Base-by-base conservation (phyloP, 108 stramenopile genomes). In the Epipyxis sp. region DNA sequence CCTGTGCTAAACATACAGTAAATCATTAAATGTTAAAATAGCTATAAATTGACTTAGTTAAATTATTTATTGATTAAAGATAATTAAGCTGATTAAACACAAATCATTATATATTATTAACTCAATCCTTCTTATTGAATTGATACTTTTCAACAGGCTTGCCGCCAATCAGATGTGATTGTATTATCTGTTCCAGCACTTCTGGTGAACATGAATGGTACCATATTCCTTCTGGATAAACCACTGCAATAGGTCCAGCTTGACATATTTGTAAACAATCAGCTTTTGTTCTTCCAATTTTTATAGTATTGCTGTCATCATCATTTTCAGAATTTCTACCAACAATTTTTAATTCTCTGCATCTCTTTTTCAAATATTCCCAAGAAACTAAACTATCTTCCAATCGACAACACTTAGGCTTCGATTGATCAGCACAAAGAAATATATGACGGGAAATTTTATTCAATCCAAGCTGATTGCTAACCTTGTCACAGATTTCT, bases 401-500 rank as follows among this genome's bases (percentile, higher is more conserved):
- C 32, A 85, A 80, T 43, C 78, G 78, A 20, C 69, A 62, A 1
- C 42, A 42, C 76, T 91, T 91, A 42, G 91, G 90, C 71, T 90
- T 88, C 79, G 90, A 91, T 77, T 91, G 91, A 45, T 82, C 57
- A 20, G 59, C 39, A 37, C 88, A 88, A 27, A 91, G 71, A 1
- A 69, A 44, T 27, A 90, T 62, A 78, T 90, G 88, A 40, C 90
- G 87, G 54, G 85, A 84, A 1, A 90, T 82, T 39, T 67, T 83
- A 40, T 85, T 77, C 58, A 89, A 85, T 42, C 89, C 85, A 1
- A 85, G 82, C 39, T 90, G 76, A 1, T 89, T 85, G 0, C 90
- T 88, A 10, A 91, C 90, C 85, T 90, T 82, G 69, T 89, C 90
- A 84, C 87, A 88, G 29, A 88, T 88, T 0, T 90, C 90, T 20